Percentiles rank a stretch among this genome's conserved stretches.
These are phyloP conservation scores for Citrus mangshanensis DNA, from an alignment of 345 rosid species.

Conservation along the genomic window DNA sequence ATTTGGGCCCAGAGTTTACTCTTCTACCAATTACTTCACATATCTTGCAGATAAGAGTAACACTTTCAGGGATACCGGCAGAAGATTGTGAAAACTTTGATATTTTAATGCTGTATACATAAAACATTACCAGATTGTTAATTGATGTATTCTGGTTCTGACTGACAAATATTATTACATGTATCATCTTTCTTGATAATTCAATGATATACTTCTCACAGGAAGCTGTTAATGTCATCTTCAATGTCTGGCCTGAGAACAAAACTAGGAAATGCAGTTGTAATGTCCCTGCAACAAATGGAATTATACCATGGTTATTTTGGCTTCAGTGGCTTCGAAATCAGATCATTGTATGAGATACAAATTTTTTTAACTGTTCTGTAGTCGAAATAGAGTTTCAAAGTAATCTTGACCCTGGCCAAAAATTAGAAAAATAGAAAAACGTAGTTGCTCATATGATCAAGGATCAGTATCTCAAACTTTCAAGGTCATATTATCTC, in stretches of 20 bases:
- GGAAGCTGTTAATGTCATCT: constrained; percentile 16
- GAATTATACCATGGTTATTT: neutral
- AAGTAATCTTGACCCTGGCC: neutral
- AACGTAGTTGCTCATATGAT: neutral
- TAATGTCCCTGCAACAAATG: constrained; percentile 31
- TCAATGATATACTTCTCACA: neutral
- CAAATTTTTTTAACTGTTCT: neutral
- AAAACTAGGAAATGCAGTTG: constrained; percentile 38
- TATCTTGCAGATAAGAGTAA: neutral
- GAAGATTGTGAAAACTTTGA: constrained; percentile 3
- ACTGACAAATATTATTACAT: neutral
- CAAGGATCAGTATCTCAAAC: neutral
- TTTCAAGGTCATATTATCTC: too few species aligned
- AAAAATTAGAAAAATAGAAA: too few species aligned
- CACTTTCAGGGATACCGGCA: neutral
- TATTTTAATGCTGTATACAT: neutral
- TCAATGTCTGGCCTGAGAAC: constrained; percentile 20
- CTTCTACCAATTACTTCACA: neutral
- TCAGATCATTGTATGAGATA: neutral
- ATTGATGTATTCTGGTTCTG: neutral
- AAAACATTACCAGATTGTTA: neutral
- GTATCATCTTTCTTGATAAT: neutral
- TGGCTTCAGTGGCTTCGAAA: neutral
- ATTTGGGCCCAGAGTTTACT: neutral
- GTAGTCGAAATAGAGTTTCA: neutral